Conservation (phyloP, 2,329 filamentous ascomycete species). For the Fusarium sp. region DNA sequence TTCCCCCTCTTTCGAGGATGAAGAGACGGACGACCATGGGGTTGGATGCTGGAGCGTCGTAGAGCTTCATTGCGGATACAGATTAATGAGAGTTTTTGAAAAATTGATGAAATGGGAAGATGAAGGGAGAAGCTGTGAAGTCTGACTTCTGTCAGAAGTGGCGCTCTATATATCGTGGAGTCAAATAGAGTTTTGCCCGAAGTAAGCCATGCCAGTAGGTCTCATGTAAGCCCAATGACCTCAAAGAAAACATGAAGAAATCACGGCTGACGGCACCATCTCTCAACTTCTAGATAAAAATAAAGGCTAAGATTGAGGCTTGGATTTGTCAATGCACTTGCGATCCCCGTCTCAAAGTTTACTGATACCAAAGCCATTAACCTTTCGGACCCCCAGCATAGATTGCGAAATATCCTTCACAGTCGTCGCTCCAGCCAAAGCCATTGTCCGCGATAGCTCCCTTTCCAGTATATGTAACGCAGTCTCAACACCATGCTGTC, state of each 20-base stretch:
- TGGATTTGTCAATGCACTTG: no score
- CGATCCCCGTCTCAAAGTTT: no score
- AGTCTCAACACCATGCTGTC: no score
- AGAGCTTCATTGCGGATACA: constrained; percentile 1
- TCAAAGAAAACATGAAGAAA: background rate
- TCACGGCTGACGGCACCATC: no score
- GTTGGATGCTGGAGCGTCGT: constrained; percentile 17
- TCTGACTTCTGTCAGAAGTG: background rate
- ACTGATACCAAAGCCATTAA: no score
- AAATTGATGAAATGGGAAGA: rapidly evolving
- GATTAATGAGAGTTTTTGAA: background rate
- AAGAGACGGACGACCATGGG: constrained; percentile 22
- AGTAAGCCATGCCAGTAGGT: background rate
- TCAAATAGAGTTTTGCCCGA: background rate
- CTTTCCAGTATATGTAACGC: no score
- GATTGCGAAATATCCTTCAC: no score
- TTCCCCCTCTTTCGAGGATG: constrained; percentile 24
- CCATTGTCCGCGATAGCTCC: no score
- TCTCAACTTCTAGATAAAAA: no score
- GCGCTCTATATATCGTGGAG: background rate
- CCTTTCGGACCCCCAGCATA: no score
- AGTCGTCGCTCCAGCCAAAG: no score
- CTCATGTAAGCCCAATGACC: background rate
- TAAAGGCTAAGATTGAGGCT: no score
- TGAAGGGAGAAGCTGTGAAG: background rate